Percentiles rank a stretch among this genome's conserved stretches.
These are phyloP conservation scores for Apiotrichum montevideense DNA, from an alignment of 1,284 basidiomycete genomes.

Conservation along the genomic window DNA sequence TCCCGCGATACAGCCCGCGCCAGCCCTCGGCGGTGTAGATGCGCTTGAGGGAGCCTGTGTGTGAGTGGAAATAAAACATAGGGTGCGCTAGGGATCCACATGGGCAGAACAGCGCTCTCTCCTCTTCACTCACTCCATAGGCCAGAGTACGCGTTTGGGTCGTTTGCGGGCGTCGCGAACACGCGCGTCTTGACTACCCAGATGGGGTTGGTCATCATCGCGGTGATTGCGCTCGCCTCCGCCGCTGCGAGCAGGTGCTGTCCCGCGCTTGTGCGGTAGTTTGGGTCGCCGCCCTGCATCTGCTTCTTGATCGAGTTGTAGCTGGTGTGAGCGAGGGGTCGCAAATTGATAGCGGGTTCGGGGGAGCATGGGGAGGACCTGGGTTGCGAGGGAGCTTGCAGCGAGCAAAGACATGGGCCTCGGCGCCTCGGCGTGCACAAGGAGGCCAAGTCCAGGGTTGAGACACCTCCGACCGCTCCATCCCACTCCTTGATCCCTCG, in stretches of 20 bases:
- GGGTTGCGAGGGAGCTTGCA: too few relatives aligned
- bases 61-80: too few relatives aligned
- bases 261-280: conserved; percentile 58
- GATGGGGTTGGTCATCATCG: conserved; percentile 92
- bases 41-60: conserved; percentile 3
- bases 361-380: too few relatives aligned
- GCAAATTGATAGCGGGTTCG: too few relatives aligned
- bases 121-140: conserved; percentile 59
- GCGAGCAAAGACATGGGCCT: too few relatives aligned
- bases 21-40: conserved; percentile 70
- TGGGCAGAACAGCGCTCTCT: neutral
- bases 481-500: too few relatives aligned
- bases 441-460: too few relatives aligned
- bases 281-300: conserved; percentile 46
- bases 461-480: too few relatives aligned
- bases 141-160: conserved; percentile 66
- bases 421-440: too few relatives aligned
- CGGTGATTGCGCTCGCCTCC: conserved; percentile 89
- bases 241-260: conserved; percentile 86
- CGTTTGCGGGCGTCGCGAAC: conserved; percentile 71
- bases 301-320: conserved; percentile 90
- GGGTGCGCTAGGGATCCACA: too few relatives aligned
- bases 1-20: conserved; percentile 78
- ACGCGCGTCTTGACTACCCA: conserved; percentile 98
- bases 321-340: conserved; percentile 48